Evolutionary conservation across 257 asterid species (phyloP).

Genomic region (Plectranthus barbatus): DNA sequence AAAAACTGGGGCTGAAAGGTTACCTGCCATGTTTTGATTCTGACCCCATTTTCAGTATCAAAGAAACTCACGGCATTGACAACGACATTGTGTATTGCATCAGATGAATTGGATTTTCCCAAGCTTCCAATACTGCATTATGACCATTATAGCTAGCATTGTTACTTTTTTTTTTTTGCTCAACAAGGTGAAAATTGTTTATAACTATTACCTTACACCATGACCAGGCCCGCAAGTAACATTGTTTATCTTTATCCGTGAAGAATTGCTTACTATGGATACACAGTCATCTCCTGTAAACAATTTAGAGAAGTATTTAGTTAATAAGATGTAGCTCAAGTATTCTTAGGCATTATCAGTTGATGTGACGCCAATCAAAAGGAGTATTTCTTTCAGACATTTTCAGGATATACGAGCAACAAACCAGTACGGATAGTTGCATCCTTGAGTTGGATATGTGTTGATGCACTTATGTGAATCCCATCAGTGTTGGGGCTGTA

Average conservation of each 20-base stretch:
- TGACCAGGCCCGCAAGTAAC: conserved; percentile 74
- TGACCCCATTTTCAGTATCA: conserved; percentile 61
- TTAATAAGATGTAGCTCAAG: background rate
- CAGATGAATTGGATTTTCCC: conserved; percentile 52
- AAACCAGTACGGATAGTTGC: conserved; percentile 54
- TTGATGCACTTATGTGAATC: conserved; percentile 69
- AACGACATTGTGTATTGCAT: conserved; percentile 40
- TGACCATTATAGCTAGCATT: background rate
- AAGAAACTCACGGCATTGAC: conserved; percentile 47
- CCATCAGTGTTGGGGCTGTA: conserved; percentile 88
- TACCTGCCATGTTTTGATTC: conserved; percentile 99
- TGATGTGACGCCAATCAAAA: too few relatives aligned
- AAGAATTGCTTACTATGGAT: conserved; percentile 79
- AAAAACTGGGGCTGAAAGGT: background rate
- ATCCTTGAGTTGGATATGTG: conserved; percentile 36
- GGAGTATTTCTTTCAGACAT: background rate
- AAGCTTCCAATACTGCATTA: conserved; percentile 73
- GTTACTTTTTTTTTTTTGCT: background rate
- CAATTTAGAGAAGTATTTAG: background rate
- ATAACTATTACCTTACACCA: conserved; percentile 64
- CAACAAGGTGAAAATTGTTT: background rate
- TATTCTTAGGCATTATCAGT: background rate
- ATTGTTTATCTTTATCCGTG: conserved; percentile 38
- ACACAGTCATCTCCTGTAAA: conserved; percentile 84
- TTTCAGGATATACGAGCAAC: background rate